Evolutionary conservation across 768 basidiomycete species (phyloP).

Genomic region (Boletales sp.): DNA sequence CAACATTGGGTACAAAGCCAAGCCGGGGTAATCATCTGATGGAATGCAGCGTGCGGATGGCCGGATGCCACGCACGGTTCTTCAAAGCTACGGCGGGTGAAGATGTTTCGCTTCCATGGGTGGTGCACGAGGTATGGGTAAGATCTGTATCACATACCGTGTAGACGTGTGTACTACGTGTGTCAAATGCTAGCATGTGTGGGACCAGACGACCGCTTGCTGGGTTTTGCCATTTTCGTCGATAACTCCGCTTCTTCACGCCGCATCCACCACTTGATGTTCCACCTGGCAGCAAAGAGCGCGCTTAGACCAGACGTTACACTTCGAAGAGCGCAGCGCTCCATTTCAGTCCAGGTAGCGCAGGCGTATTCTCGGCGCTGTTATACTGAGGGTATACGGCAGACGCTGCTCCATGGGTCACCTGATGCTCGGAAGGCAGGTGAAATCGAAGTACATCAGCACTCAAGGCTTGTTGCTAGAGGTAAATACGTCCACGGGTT

Average conservation of each 20-base stretch:
- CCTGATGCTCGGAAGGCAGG: slow-evolving; percentile 84
- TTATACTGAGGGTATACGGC: slow-evolving; percentile 26
- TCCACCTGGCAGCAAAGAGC: slow-evolving; percentile 17
- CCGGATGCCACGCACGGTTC: slow-evolving; percentile 18
- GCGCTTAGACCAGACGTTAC: slow-evolving; percentile 10
- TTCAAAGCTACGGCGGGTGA: slow-evolving; percentile 28
- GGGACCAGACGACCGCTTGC: background rate
- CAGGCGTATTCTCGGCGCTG: slow-evolving; percentile 17
- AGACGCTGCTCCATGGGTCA: slow-evolving; percentile 93
- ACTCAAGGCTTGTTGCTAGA: slow-evolving; percentile 84
- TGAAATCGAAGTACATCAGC: slow-evolving; percentile 71
- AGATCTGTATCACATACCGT: slow-evolving; percentile 15
- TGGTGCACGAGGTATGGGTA: slow-evolving; percentile 41
- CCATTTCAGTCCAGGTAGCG: slow-evolving; percentile 63
- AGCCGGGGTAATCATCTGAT: slow-evolving; percentile 4
- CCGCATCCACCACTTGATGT: slow-evolving; percentile 16
- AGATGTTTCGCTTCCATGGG: slow-evolving; percentile 32
- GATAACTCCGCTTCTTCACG: slow-evolving; percentile 21
- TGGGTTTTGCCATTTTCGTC: background rate
- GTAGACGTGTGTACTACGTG: slow-evolving; percentile 1
- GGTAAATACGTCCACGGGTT: slow-evolving; percentile 94
- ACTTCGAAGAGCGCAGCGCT: slow-evolving; percentile 36
- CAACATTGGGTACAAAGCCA: background rate
- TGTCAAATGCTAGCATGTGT: background rate
- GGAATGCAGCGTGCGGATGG: slow-evolving; percentile 27